Evolutionary conservation across 305 asterid species (phyloP).

Genomic region (Fraxinus latifolia): DNA sequence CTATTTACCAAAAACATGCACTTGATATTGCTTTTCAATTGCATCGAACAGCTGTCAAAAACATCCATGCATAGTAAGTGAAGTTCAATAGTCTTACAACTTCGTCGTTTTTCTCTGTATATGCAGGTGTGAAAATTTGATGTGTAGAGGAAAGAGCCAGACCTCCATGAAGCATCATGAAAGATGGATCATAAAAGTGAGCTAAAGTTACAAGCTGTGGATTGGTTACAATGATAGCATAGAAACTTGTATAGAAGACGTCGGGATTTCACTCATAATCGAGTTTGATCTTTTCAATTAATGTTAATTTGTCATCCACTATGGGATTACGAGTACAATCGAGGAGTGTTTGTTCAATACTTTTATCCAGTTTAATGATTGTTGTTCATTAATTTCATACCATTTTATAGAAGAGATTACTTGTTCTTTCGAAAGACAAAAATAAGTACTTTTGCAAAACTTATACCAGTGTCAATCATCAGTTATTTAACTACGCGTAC

Average conservation of each 20-base stretch:
- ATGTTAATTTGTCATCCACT: neutral
- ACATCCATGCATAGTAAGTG: neutral
- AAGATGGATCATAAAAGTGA: neutral
- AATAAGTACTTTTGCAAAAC: neutral
- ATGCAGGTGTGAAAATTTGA: conserved; percentile 5
- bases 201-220: neutral
- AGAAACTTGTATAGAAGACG: neutral
- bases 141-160: neutral
- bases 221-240: neutral
- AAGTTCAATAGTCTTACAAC: neutral
- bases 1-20: neutral
- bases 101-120: neutral
- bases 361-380: neutral
- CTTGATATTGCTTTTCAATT: neutral
- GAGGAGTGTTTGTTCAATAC: neutral
- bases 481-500: neutral
- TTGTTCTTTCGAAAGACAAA: neutral
- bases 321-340: neutral
- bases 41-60: neutral
- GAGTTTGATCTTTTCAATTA: neutral
- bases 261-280: neutral
- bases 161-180: neutral
- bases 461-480: neutral
- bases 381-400: neutral
- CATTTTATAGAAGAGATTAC: neutral